Evolutionary conservation across 169 alveolate genomes (phyloP).

Genomic region (Amoebophrya sp.): DNA sequence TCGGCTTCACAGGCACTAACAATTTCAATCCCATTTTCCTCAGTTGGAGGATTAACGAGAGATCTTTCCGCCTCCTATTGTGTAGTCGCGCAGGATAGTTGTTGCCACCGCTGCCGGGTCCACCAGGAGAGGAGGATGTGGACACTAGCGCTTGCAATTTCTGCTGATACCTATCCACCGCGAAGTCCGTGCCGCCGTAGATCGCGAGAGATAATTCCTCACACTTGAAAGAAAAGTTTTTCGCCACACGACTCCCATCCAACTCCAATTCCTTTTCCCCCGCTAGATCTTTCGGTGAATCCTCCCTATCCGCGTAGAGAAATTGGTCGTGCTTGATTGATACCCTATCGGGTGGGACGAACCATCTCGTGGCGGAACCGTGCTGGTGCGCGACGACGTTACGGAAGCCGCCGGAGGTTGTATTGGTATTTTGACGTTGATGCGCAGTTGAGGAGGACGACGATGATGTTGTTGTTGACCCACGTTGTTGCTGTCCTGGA

Average conservation of each 20-base stretch:
- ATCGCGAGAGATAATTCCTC: neutral
- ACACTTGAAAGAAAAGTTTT: neutral
- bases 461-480: no score
- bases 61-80: neutral
- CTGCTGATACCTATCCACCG: neutral
- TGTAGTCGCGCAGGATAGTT: neutral
- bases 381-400: neutral
- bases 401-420: no score
- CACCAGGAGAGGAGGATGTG: no score
- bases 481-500: no score
- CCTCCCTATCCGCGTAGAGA: no score
- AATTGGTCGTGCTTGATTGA: neutral
- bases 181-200: slow-evolving; percentile 4
- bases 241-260: neutral
- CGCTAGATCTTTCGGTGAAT: no score
- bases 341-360: neutral
- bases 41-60: neutral
- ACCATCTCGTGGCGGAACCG: neutral
- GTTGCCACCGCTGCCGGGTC: no score
- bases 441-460: no score
- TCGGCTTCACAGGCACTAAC: no score
- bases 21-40: neutral
- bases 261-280: no score
- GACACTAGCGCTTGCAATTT: no score
- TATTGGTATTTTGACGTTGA: no score